Conservation (phyloP, 805 yeast species). For the Alloascoidea hylecoeti region DNA sequence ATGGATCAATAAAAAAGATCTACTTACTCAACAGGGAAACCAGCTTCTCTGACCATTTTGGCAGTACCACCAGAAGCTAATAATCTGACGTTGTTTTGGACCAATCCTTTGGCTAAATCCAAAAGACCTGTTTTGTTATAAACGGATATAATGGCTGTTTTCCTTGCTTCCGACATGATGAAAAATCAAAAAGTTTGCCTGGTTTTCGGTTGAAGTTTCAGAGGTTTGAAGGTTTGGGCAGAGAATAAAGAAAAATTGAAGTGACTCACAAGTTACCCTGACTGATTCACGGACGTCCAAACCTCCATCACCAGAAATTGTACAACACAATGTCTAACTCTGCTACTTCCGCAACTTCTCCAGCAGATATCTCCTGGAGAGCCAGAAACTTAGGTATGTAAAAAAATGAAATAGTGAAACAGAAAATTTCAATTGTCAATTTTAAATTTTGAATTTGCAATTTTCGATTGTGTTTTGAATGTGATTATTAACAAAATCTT, state of each 20-base stretch:
- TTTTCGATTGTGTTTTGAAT: background rate
- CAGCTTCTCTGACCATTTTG: conserved; percentile 86
- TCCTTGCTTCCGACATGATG: conserved; percentile 32
- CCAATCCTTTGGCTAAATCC: conserved; percentile 92
- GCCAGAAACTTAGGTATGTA: background rate
- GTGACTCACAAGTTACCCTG: too few relatives aligned
- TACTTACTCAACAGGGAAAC: conserved; percentile 75
- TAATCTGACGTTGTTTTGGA: conserved; percentile 76
- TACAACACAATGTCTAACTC: too few relatives aligned
- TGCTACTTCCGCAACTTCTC: background rate
- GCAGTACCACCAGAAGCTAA: conserved; percentile 98
- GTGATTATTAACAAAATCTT: too few relatives aligned
- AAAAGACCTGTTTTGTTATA: conserved; percentile 94
- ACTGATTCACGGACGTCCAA: too few relatives aligned
- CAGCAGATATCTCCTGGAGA: background rate
- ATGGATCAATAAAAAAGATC: background rate
- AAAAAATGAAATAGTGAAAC: too few relatives aligned
- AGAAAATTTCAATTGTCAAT: background rate
- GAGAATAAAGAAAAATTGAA: too few relatives aligned
- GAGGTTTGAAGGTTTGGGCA: too few relatives aligned
- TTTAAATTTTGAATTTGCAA: too few relatives aligned
- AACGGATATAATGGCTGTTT: conserved; percentile 93
- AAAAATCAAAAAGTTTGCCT: conserved; percentile 14
- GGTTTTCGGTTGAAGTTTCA: background rate
- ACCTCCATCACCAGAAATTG: too few relatives aligned